Base-by-base conservation (phyloP, 371 early-diverging fungal genomes). In the Dinochytrium kinnereticum region DNA sequence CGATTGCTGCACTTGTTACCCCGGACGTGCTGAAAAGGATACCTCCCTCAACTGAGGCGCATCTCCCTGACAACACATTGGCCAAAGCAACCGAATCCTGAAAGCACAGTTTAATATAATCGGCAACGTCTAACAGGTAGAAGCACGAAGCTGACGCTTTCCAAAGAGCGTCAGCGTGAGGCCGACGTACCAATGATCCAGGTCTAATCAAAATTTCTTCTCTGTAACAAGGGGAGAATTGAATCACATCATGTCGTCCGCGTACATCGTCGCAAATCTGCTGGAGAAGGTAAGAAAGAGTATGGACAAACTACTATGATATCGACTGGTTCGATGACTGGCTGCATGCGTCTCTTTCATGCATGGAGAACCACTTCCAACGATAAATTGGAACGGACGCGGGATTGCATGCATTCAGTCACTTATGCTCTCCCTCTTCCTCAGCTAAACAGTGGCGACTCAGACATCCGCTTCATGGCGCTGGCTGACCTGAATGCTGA, bases 381-480 rank as follows among this genome's bases (percentile, higher is more conserved):
- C 19, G 13, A 44, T 44, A 7, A 13, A 44, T 44, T 44, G 44
- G 7, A 7, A 44, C 44, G 7, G 44, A 44, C 44, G n/a, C 44
- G 44, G 13, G 44, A 44, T 44, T 44, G n/a, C n/a, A n/a, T n/a
- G n/a, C n/a, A n/a, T n/a, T 44, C 19, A 44, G 7, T 44, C 44
- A 13, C n/a, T 37, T 61, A 7, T 15, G 17, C 30, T 21, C 13
- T 33, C 7, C 26, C 61, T 34, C 5, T 61, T 3, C 13, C 13
- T 21, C 34, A 61, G 61, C 61, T 61, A 7, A 61, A 61, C 37
- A 75, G 72, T 73, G 83, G 86, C 51, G 98, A 98, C 85, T 87
- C 92, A 61, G 98, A 98, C 84, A 91, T 94, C 79, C 94, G 98
- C 71, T 94, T 91, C 82, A 97, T 98, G 96, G 97, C 96, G 24